phyloP scores from a whole-genome alignment of 257 asterid species.

The Nemophila menziesii region DNA sequence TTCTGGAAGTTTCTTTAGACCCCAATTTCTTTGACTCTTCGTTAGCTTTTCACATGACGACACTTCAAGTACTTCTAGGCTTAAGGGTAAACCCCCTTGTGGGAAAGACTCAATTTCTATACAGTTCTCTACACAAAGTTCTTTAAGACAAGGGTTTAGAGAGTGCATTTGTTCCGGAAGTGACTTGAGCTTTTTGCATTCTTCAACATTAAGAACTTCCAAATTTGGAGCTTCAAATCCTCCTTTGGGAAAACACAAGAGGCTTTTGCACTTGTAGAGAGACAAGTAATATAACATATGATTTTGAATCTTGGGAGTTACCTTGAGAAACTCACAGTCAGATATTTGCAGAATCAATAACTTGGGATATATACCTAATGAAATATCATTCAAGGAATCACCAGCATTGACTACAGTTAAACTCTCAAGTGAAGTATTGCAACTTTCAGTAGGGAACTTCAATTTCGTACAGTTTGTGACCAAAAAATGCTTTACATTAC shows the following conservation, averaged over 20 bases:
- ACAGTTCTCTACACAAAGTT: constrained; percentile 27
- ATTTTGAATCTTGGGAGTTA: constrained; percentile 32
- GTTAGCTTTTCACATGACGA: no score
- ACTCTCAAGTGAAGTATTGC: no score
- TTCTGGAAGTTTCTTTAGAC: constrained; percentile 18
- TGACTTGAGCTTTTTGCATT: constrained; percentile 19
- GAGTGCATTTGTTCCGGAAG: constrained; percentile 23
- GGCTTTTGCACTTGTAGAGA: constrained; percentile 39
- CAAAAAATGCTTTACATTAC: no score
- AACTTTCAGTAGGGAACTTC: no score
- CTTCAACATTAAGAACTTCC: no score
- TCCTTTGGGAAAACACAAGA: constrained; percentile 37
- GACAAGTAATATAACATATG: constrained; percentile 26
- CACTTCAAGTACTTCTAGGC: no score
- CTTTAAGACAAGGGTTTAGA: constrained; percentile 34
- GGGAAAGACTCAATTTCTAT: constrained; percentile 25
- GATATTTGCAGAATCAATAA: no score
- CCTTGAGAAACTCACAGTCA: constrained; percentile 14
- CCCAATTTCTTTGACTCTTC: constrained; percentile 23
- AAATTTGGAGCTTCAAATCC: no score
- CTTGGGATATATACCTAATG: no score
- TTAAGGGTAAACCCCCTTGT: constrained; percentile 19
- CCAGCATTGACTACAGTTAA: no score
- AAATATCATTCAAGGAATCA: no score
- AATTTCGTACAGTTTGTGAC: no score